Base-by-base conservation (phyloP, 108 stramenopile species). In the Nitzschia sp. region DNA sequence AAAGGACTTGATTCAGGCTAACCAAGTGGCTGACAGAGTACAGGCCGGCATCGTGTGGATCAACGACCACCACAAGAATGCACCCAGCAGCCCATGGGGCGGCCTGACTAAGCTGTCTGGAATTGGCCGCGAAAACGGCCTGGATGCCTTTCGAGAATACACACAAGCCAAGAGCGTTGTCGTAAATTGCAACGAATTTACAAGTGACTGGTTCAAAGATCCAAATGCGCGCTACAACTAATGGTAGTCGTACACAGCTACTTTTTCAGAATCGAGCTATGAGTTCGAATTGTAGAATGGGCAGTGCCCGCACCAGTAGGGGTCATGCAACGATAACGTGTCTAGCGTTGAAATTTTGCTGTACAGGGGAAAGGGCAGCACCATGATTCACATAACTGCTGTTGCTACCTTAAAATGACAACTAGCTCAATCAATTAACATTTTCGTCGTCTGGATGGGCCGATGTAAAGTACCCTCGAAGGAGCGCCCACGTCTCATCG, bases 41-140 rank as follows among this genome's bases (percentile, higher is more conserved):
- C 38, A 81, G 33, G 71, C 70, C 3, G 87, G 87, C 18, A 76
- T 83, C 26, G 65, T 85, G 19, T 89, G 87, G 87, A 48, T 83
- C 27, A 89, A 89, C 77, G 76, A 75, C 58, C 80, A 85, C 64
- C 87, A 89, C 55, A 73, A 76, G 19, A 81, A 85, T 55, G 62
- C 29, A 0, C 80, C 84, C 46, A 26, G 46, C 24, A 49, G 74
- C 21, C 84, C 87, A 19, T 89, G 82, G 82, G 87, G 87, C 23
- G 87, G 87, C 4, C 63, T 66, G 38, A 76, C 69, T 36, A 76
- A 78, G 25, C 19, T 48, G 28, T 69, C 68, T 21, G 68, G 68
- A n/a, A 38, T 69, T 35, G 68, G 68, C 24, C 33, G 55, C 3
- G 68, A 71, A 71, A 71, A 18, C 73, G 66, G 66, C 18, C 48